Conservation (phyloP, 129 eudicot species). For the Smallanthus sonchifolius region DNA sequence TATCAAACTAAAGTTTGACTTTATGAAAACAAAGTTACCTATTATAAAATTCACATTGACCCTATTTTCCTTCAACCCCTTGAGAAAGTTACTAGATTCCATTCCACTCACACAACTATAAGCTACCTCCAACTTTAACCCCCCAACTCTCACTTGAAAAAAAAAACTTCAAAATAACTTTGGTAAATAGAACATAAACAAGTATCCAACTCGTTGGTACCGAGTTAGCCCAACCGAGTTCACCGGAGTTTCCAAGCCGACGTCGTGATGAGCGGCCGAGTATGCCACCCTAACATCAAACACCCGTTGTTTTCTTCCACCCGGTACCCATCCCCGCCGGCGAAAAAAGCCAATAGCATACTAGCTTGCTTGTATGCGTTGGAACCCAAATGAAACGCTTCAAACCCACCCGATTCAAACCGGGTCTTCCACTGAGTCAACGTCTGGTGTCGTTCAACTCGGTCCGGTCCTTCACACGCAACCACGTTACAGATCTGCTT, state of each 20-base stretch:
- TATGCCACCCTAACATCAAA: conserved; percentile 88
- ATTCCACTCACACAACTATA: conserved; percentile 15
- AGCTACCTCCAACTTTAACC: conserved; percentile 13
- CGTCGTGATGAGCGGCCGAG: conserved; percentile 70
- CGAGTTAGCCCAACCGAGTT: conserved; percentile 23
- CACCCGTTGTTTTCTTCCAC: conserved; percentile 75
- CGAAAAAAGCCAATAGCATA: conserved; percentile 67
- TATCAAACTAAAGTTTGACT: conserved; percentile 26
- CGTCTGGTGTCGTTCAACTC: conserved; percentile 67
- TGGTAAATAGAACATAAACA: conserved; percentile 5
- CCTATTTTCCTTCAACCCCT: conserved; percentile 21
- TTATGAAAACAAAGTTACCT: background rate
- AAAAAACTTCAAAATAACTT: conserved; percentile 15
- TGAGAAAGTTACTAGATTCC: conserved; percentile 22
- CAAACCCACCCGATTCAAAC: conserved; percentile 51
- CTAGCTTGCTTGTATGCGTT: conserved; percentile 79
- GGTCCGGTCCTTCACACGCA: conserved; percentile 75
- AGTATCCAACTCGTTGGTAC: background rate
- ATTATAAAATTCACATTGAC: conserved; percentile 30
- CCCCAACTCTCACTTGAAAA: conserved; percentile 13
- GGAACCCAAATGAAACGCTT: conserved; percentile 67
- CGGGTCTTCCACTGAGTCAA: conserved; percentile 50
- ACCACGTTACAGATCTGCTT: conserved; percentile 77
- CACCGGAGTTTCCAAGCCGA: conserved; percentile 75
- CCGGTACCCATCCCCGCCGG: conserved; percentile 73